These are phyloP conservation scores for Sarocladium strictum DNA, from an alignment of 2,329 filamentous ascomycete species.

Conservation along the genomic window DNA sequence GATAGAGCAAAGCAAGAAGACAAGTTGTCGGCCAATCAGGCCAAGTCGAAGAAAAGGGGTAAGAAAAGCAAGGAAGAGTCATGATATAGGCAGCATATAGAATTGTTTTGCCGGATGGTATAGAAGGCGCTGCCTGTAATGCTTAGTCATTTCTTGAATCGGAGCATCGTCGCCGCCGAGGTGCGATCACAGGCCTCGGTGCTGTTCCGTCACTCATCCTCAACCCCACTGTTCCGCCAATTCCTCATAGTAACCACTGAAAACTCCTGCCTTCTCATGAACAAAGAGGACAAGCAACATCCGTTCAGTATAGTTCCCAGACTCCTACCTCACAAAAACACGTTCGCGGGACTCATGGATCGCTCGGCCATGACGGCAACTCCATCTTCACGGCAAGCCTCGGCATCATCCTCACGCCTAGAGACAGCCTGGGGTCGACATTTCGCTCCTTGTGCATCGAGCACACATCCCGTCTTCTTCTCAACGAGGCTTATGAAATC, in stretches of 20 bases:
- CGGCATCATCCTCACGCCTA: not conserved
- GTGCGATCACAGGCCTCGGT: not conserved
- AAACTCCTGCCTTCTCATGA: too few relatives aligned
- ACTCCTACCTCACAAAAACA: too few relatives aligned
- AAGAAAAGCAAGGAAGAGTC: conserved; percentile 11
- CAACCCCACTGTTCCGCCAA: not conserved
- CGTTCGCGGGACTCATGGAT: not conserved
- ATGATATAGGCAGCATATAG: not conserved
- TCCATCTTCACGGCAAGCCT: not conserved
- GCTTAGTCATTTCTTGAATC: not conserved
- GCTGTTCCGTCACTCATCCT: not conserved
- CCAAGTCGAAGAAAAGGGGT: conserved; percentile 20
- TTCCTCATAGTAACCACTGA: too few relatives aligned
- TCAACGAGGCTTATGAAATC: conserved; percentile 55
- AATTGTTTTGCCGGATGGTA: not conserved
- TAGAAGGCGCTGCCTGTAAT: not conserved
- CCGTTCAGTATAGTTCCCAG: too few relatives aligned
- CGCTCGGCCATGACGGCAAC: not conserved
- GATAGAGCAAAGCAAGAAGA: conserved; percentile 20
- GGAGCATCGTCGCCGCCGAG: not conserved
- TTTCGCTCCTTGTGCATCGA: conserved; percentile 46
- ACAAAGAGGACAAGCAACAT: too few relatives aligned
- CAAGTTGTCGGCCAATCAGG: conserved; percentile 29
- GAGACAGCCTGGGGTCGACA: not conserved
- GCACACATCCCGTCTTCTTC: conserved; percentile 71